Conservation (phyloP, 2,329 filamentous ascomycete species). For the Sporothrix brunneoviolacea region DNA sequence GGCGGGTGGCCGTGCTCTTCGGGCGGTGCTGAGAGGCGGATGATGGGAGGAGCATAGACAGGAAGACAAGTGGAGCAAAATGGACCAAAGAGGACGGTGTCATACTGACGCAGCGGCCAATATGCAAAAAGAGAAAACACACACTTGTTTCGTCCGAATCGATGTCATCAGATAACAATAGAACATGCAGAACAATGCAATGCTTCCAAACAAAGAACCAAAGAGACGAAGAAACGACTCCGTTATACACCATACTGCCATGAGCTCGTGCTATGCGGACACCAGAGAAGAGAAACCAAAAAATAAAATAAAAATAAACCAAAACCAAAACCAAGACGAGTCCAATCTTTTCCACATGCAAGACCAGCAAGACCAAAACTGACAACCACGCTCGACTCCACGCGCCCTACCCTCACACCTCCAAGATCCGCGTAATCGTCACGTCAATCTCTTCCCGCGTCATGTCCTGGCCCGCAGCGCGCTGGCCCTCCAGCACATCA, state of each 20-base stretch:
- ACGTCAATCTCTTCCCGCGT: slow-evolving; percentile 56
- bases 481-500: slow-evolving; percentile 77
- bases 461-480: slow-evolving; percentile 57
- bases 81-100: neutral
- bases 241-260: neutral
- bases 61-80: neutral
- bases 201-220: neutral
- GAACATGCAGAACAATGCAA: neutral
- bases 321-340: neutral
- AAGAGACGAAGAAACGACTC: neutral
- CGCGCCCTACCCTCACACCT: slow-evolving; percentile 4
- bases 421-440: slow-evolving; percentile 50
- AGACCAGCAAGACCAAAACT: neutral
- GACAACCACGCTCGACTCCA: no score
- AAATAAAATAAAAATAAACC: neutral
- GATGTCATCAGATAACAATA: no score
- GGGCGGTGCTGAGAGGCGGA: neutral
- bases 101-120: no score
- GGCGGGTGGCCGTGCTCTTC: neutral
- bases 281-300: neutral
- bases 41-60: neutral
- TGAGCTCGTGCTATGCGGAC: slow-evolving; percentile 10
- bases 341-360: no score
- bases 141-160: no score
- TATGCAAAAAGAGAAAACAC: no score